phyloP scores from a whole-genome alignment of 176 grass and related monocot species.

The Aegilops sharonensis region DNA sequence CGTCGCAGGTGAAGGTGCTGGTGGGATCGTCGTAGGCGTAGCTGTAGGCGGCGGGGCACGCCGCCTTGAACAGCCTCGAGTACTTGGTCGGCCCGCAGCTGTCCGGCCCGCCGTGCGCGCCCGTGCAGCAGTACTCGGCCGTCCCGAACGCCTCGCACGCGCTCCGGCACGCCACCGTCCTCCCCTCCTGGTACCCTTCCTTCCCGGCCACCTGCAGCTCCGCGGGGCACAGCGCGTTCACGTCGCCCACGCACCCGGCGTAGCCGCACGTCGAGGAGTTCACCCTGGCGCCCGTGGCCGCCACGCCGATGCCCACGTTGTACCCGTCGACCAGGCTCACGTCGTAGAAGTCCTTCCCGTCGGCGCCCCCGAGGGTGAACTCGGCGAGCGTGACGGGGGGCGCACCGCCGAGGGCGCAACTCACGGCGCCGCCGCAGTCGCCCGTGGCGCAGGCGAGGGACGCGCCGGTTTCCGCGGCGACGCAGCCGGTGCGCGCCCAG shows the following conservation, averaged over 20 bases:
- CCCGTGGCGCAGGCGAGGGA: conserved; percentile 55
- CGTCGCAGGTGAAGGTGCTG: conserved; percentile 81
- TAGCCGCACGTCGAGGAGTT: conserved; percentile 55
- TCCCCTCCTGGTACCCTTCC: background rate
- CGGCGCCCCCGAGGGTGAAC: conserved; percentile 69
- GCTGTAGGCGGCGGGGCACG: conserved; percentile 79
- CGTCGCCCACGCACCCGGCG: conserved; percentile 77
- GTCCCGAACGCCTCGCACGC: conserved; percentile 80
- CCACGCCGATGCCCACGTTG: conserved; percentile 85
- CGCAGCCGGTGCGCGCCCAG: conserved; percentile 70
- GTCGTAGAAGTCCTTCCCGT: conserved; percentile 94
- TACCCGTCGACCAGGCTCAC: conserved; percentile 94
- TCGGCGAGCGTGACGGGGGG: conserved; percentile 72
- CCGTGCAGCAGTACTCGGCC: conserved; percentile 80
- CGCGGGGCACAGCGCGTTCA: conserved; percentile 68
- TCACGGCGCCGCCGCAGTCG: conserved; percentile 58
- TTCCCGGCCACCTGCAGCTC: conserved; percentile 44
- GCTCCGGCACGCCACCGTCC: conserved; percentile 56
- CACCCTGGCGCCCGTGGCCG: conserved; percentile 23
- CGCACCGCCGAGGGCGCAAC: conserved; percentile 52
- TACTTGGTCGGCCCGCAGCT: conserved; percentile 67
- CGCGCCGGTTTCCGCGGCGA: background rate
- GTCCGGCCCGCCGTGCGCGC: conserved; percentile 43
- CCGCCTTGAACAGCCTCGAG: conserved; percentile 77
- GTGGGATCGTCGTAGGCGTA: conserved; percentile 95